Percentiles rank a stretch among this genome's conserved stretches.
Conservation (phyloP, 2,329 filamentous ascomycete genomes). For the Thyridium curvatum region DNA sequence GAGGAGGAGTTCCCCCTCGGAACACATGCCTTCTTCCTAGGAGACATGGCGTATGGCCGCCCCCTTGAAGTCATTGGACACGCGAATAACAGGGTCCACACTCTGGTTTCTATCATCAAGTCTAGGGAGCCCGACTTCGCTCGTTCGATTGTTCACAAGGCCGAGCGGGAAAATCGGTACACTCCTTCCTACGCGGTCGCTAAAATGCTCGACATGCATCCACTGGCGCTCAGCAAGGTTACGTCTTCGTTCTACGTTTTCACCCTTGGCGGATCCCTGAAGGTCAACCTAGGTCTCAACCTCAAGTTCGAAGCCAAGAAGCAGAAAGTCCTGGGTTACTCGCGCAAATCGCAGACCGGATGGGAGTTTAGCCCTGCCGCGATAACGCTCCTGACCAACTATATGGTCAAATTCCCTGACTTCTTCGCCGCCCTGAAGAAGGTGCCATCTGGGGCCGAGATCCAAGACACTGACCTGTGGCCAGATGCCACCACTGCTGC, state of each 20-base stretch:
- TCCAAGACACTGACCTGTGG: constrained; percentile 82
- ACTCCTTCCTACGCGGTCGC: constrained; percentile 86
- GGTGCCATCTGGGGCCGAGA: constrained; percentile 80
- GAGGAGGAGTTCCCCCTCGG: constrained; percentile 85
- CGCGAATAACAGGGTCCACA: constrained; percentile 65
- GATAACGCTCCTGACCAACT: constrained; percentile 72
- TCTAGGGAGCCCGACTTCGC: constrained; percentile 78
- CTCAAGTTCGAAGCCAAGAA: constrained; percentile 96
- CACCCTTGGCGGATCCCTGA: constrained; percentile 63
- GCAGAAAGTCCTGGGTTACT: constrained; percentile 92
- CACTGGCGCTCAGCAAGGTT: constrained; percentile 87
- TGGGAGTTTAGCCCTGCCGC: constrained; percentile 95
- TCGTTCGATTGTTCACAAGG: constrained; percentile 61
- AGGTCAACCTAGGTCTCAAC: constrained; percentile 88
- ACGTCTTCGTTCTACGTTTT: constrained; percentile 88
- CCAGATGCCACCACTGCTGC: constrained; percentile 64
- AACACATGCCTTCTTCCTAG: constrained; percentile 85
- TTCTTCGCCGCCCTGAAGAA: constrained; percentile 86
- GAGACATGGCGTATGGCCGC: constrained; percentile 86
- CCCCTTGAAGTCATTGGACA: constrained; percentile 80
- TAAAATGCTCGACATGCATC: constrained; percentile 72
- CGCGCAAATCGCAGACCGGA: constrained; percentile 74
- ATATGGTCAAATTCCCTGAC: constrained; percentile 91
- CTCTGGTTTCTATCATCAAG: constrained; percentile 68
- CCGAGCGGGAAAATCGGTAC: constrained; percentile 69